Evolutionary conservation across 176 grass and related monocot genomes (phyloP).

Genomic region (Carex myosuroides): DNA sequence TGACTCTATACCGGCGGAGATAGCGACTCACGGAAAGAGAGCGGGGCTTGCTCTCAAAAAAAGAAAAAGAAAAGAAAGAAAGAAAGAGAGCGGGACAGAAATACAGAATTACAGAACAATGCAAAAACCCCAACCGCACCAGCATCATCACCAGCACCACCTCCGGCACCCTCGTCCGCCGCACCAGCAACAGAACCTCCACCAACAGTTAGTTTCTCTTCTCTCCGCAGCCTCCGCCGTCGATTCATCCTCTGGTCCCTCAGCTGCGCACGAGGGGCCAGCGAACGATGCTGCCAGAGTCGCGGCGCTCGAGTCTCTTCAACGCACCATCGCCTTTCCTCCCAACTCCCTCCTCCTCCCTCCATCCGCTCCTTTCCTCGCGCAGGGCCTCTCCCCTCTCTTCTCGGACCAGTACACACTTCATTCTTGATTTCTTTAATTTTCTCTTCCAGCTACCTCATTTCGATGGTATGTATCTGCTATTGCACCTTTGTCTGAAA

Average conservation of each 20-base stretch:
- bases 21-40: conserved; percentile 20
- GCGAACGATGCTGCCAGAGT: conserved; percentile 51
- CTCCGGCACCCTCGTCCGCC: conserved; percentile 63
- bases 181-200: conserved; percentile 74
- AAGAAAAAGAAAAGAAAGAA: not conserved
- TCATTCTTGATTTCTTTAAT: not conserved
- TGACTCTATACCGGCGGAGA: not conserved
- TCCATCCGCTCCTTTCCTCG: conserved; percentile 49
- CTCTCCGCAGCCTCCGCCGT: conserved; percentile 46
- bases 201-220: conserved; percentile 78
- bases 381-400: conserved; percentile 33
- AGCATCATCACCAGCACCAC: conserved; percentile 54
- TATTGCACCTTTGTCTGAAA: not conserved
- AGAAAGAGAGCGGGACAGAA: not conserved
- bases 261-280: conserved; percentile 1
- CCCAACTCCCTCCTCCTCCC: conserved; percentile 64
- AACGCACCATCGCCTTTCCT: conserved; percentile 70
- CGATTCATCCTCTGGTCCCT: conserved; percentile 32
- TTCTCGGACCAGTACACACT: conserved; percentile 39
- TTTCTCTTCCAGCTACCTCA: not conserved
- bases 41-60: not conserved
- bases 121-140: conserved; percentile 66
- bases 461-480: not conserved
- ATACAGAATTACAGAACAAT: conserved; percentile 10
- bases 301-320: conserved; percentile 68